phyloP scores from a whole-genome alignment of 2,329 filamentous ascomycete genomes.

The Raffaelea arxii region DNA sequence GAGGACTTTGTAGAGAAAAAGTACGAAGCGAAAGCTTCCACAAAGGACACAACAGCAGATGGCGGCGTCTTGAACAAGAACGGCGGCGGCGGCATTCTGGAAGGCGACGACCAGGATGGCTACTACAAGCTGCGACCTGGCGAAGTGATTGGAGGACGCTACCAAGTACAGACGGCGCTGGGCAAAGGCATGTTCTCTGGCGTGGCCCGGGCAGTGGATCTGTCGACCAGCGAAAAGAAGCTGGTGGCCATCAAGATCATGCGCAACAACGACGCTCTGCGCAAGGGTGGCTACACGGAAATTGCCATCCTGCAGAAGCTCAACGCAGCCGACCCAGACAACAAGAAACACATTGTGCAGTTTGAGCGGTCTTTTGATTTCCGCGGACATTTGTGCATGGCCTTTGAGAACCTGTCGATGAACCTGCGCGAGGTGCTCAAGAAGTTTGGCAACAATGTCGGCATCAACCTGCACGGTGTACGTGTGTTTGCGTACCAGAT shows the following conservation, averaged over 20 bases:
- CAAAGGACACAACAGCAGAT: conserved; percentile 23
- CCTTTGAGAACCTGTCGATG: conserved; percentile 89
- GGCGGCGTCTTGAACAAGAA: too few relatives aligned
- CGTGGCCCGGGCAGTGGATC: conserved; percentile 80
- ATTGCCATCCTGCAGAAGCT: conserved; percentile 88
- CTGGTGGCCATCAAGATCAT: conserved; percentile 97
- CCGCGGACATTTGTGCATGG: conserved; percentile 91
- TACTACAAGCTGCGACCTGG: conserved; percentile 94
- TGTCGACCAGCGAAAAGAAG: conserved; percentile 50
- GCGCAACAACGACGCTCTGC: conserved; percentile 86
- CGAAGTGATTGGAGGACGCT: conserved; percentile 80
- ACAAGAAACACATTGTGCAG: conserved; percentile 85
- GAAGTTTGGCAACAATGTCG: conserved; percentile 90
- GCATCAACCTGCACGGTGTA: conserved; percentile 81
- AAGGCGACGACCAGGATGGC: conserved; percentile 88
- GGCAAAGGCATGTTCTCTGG: conserved; percentile 96
- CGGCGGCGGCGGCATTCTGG: conserved; percentile 65
- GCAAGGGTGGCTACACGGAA: conserved; percentile 87
- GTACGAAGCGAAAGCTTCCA: conserved; percentile 40
- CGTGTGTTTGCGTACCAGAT: conserved; percentile 89
- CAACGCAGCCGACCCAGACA: conserved; percentile 73
- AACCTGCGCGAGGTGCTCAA: conserved; percentile 90
- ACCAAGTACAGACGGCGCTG: conserved; percentile 78
- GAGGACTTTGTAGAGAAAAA: conserved; percentile 64
- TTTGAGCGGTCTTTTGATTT: conserved; percentile 85